phyloP scores from a whole-genome alignment of 164 flowering plant species.

The Aristolochia californica region DNA sequence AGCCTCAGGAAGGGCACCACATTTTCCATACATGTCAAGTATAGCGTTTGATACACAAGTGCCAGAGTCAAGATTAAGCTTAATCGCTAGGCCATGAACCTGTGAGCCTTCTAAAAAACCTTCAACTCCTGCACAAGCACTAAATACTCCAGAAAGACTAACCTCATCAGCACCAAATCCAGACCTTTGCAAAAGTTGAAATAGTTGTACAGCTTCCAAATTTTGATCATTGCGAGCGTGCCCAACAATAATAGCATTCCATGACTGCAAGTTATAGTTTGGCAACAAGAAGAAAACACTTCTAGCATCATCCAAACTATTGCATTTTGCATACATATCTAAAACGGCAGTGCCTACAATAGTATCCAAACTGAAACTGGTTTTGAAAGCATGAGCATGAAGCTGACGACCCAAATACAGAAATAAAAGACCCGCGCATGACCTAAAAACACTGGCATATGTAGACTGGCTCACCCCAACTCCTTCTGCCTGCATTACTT shows the following conservation, averaged over 20 bases:
- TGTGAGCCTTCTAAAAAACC: conserved; percentile 45
- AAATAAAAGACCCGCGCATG: conserved; percentile 48
- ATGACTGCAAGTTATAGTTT: conserved; percentile 37
- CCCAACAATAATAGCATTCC: conserved; percentile 64
- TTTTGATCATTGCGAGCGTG: conserved; percentile 34
- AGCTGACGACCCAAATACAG: conserved; percentile 45
- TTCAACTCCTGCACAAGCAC: conserved; percentile 53
- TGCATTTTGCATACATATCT: conserved; percentile 83
- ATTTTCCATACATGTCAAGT: conserved; percentile 85
- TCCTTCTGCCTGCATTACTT: conserved; percentile 45
- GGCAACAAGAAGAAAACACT: conserved; percentile 42
- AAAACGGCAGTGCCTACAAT: conserved; percentile 69
- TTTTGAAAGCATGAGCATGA: conserved; percentile 60
- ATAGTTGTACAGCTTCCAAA: conserved; percentile 39
- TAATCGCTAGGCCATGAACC: conserved; percentile 49
- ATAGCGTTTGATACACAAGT: conserved; percentile 69
- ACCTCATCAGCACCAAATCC: conserved; percentile 53
- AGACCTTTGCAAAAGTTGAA: conserved; percentile 29
- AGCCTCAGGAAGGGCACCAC: conserved; percentile 51
- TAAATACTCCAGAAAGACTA: conserved; percentile 55
- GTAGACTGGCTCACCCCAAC: conserved; percentile 59
- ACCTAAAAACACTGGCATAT: conserved; percentile 66
- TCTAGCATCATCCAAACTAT: conserved; percentile 35
- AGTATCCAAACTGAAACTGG: conserved; percentile 37
- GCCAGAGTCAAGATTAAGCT: conserved; percentile 26